These are phyloP conservation scores for Penicillium sp. DNA, from an alignment of 2,329 filamentous ascomycete genomes.

Conservation along the genomic window DNA sequence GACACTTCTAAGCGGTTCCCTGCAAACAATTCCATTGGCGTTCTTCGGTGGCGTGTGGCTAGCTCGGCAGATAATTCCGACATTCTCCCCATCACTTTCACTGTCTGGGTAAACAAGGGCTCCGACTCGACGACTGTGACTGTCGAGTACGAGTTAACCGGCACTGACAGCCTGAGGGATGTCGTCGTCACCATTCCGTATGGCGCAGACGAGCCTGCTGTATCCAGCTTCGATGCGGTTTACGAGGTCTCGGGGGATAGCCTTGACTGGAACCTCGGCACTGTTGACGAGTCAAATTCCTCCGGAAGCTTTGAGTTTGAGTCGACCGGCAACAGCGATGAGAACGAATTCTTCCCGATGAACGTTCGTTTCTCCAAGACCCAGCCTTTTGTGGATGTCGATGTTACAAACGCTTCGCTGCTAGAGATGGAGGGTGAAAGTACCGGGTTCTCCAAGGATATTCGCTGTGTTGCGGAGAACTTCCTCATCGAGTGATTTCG, in stretches of 20 bases:
- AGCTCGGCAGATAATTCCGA: conserved; percentile 73
- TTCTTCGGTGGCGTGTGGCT: conserved; percentile 80
- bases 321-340: conserved; percentile 69
- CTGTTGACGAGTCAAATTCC: conserved; percentile 72
- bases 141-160: conserved; percentile 89
- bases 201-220: conserved; percentile 71
- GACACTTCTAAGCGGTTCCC: conserved; percentile 86
- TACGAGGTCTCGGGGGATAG: conserved; percentile 92
- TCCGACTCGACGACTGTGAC: conserved; percentile 80
- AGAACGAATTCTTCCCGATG: conserved; percentile 98
- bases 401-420: conserved; percentile 55
- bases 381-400: conserved; percentile 81
- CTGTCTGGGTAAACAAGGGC: conserved; percentile 93
- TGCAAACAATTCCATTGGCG: conserved; percentile 85
- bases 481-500: conserved; percentile 42
- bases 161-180: conserved; percentile 70
- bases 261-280: conserved; percentile 88
- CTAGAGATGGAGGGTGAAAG: conserved; percentile 43
- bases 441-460: conserved; percentile 42
- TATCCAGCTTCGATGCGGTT: conserved; percentile 87
- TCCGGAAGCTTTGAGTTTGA: conserved; percentile 94
- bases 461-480: conserved; percentile 42
- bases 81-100: conserved; percentile 88
- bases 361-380: conserved; percentile 80
- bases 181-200: conserved; percentile 87